phyloP scores from a whole-genome alignment of 1,139 yeast genomes.

The Protomyces pachydermus region DNA sequence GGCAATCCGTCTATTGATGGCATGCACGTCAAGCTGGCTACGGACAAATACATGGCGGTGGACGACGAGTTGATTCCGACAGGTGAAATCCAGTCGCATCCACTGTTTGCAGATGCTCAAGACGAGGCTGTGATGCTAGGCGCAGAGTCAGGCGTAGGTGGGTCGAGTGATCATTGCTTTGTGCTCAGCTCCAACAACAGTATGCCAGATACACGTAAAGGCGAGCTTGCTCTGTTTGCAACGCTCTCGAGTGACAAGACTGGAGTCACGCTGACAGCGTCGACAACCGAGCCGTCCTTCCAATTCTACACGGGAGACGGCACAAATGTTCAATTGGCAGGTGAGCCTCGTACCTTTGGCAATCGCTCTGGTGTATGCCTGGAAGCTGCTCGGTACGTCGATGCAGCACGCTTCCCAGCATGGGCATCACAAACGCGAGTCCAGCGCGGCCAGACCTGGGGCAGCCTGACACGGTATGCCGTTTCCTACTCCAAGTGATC shows the following conservation, averaged over 20 bases:
- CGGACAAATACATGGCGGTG: slow-evolving; percentile 41
- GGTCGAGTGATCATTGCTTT: slow-evolving; percentile 48
- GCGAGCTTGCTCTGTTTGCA: slow-evolving; percentile 42
- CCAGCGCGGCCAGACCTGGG: slow-evolving; percentile 52
- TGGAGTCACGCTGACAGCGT: slow-evolving; percentile 44
- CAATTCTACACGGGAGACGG: slow-evolving; percentile 64
- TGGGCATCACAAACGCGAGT: slow-evolving; percentile 54
- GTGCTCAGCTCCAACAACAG: slow-evolving; percentile 40
- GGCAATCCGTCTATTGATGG: slow-evolving; percentile 36
- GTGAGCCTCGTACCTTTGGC: slow-evolving; percentile 41
- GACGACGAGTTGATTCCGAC: slow-evolving; percentile 48
- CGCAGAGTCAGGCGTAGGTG: slow-evolving; percentile 40
- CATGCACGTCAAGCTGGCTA: slow-evolving; percentile 37
- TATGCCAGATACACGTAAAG: slow-evolving; percentile 45
- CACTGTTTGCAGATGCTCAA: slow-evolving; percentile 30
- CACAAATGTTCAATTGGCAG: slow-evolving; percentile 41
- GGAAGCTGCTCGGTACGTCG: slow-evolving; percentile 58
- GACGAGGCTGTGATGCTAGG: slow-evolving; percentile 34
- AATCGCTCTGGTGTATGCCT: slow-evolving; percentile 58
- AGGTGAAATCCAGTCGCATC: slow-evolving; percentile 44
- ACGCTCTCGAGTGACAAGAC: slow-evolving; percentile 51
- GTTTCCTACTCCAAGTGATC: slow-evolving; percentile 22
- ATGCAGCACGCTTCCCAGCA: slow-evolving; percentile 50
- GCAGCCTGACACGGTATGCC: slow-evolving; percentile 37
- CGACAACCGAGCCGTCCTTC: slow-evolving; percentile 63